Evolutionary conservation across 1,284 basidiomycete genomes (phyloP), one percentile per base, ranked within the genome.

Genomic region (Trichosporon ovoides): DNA sequence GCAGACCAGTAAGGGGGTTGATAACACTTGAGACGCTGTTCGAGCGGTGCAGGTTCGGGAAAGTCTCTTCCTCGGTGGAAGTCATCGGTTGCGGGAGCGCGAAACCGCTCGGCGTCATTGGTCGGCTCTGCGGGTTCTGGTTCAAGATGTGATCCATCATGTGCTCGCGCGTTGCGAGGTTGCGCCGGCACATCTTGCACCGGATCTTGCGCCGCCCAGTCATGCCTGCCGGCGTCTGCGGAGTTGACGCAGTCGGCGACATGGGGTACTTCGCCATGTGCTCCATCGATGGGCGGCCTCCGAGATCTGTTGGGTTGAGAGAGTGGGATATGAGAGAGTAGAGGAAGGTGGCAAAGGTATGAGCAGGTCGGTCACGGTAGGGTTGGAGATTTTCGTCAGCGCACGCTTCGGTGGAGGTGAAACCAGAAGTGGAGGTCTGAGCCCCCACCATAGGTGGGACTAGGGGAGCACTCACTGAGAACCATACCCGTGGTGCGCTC

Each of bases 131-230:
- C 14, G 72, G 73, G 1, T 68, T 63, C 66, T 75, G 75, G 56
- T 75, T 75, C 50, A 76, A 68, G 38, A 89, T 90, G 69, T 94
- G 91, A 70, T 91, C 88, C 59, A 93, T 83, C 87, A 95, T 91
- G 73, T 94, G 89, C 70, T 94, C 91, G 22, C 89, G 82, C 0
- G 88, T 84, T 0, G 92, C 92, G 13, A 95, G 81, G 68, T 92
- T 90, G 57, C 87, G 85, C 61, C 90, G 82, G 80, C 92, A 95
- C 85, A 89, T 91, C 75, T 89, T 93, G 78, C 92, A 96, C 62
- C 92, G 81, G 63, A 96, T 89, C 54, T 78, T 76, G 28, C 77
- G 69, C 3, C 73, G 65, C 0, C 72, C 72, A 12, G 67, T 64
- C 16, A 37, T 50, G 34, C 73, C 75, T 12, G 57, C 54, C 2